These are phyloP conservation scores for Selaginella tamariscina DNA, from an alignment of 75 land plant species.

Conservation along the genomic window DNA sequence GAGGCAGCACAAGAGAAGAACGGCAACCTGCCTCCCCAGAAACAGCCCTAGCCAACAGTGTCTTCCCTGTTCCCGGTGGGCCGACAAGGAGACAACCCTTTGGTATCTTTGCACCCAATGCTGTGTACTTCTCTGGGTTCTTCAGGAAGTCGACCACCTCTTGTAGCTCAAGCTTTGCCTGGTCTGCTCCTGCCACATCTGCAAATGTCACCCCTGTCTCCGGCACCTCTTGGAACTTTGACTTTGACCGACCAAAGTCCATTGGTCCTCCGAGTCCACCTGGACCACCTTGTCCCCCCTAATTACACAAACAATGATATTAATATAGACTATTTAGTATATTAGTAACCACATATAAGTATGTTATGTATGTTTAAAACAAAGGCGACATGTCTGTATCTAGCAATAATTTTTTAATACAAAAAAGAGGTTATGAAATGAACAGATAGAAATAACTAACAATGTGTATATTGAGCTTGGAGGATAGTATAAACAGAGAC, in stretches of 20 bases:
- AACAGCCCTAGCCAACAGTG: slow-evolving; percentile 78
- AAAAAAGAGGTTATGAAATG: no score
- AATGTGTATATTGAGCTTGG: no score
- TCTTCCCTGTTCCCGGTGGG: slow-evolving; percentile 94
- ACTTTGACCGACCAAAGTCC: slow-evolving; percentile 95
- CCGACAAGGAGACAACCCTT: slow-evolving; percentile 95
- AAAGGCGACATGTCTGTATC: no score
- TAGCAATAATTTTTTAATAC: no score
- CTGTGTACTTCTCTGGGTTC: slow-evolving; percentile 97
- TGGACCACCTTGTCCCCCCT: slow-evolving; percentile 77
- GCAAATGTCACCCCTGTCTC: slow-evolving; percentile 93
- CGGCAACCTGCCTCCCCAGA: slow-evolving; percentile 94
- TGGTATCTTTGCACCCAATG: slow-evolving; percentile 93
- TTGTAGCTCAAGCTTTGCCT: slow-evolving; percentile 93
- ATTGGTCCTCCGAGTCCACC: slow-evolving; percentile 99
- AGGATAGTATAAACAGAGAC: no score
- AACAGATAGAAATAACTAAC: no score
- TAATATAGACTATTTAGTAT: no score
- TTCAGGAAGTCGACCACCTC: slow-evolving; percentile 98
- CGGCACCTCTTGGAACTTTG: slow-evolving; percentile 99
- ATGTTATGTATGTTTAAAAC: no score
- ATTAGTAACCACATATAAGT: no score
- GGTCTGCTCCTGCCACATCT: slow-evolving; percentile 98
- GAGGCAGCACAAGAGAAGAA: slow-evolving; percentile 99
- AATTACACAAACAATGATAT: no score